phyloP scores from a whole-genome alignment of 1,139 yeast genomes.

The Lizanozyma gosingica region DNA sequence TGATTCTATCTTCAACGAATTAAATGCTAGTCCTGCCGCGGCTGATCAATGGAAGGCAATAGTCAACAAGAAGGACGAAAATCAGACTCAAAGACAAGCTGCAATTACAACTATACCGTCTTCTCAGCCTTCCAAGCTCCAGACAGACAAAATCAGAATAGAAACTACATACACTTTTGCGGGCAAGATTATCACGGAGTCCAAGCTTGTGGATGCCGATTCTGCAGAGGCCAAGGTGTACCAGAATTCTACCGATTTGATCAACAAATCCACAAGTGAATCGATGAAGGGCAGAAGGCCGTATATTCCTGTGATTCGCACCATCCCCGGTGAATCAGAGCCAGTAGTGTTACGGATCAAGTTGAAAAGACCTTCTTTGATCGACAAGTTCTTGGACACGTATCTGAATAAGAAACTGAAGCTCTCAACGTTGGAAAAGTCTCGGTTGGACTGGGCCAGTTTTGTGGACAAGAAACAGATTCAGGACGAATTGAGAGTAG shows the following conservation, averaged over 20 bases:
- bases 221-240: slow-evolving; percentile 88
- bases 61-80: neutral
- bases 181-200: slow-evolving; percentile 71
- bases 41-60: neutral
- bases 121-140: no score
- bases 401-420: slow-evolving; percentile 43
- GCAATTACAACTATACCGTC: no score
- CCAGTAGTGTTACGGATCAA: slow-evolving; percentile 25
- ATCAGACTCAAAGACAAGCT: slow-evolving; percentile 5
- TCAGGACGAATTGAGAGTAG: slow-evolving; percentile 67
- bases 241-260: slow-evolving; percentile 41
- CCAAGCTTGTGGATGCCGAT: slow-evolving; percentile 62
- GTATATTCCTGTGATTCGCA: slow-evolving; percentile 28
- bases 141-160: slow-evolving; percentile 53
- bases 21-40: neutral
- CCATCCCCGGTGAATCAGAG: slow-evolving; percentile 24
- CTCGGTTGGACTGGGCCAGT: slow-evolving; percentile 90
- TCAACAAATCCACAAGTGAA: slow-evolving; percentile 5
- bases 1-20: neutral
- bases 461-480: slow-evolving; percentile 85
- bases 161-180: slow-evolving; percentile 82
- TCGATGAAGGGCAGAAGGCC: slow-evolving; percentile 12
- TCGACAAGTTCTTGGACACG: slow-evolving; percentile 46
- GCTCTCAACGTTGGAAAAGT: slow-evolving; percentile 84
- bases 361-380: slow-evolving; percentile 64